These are phyloP conservation scores for Mortierella antarctica DNA, from an alignment of 192 early-diverging fungal species.

Conservation along the genomic window DNA sequence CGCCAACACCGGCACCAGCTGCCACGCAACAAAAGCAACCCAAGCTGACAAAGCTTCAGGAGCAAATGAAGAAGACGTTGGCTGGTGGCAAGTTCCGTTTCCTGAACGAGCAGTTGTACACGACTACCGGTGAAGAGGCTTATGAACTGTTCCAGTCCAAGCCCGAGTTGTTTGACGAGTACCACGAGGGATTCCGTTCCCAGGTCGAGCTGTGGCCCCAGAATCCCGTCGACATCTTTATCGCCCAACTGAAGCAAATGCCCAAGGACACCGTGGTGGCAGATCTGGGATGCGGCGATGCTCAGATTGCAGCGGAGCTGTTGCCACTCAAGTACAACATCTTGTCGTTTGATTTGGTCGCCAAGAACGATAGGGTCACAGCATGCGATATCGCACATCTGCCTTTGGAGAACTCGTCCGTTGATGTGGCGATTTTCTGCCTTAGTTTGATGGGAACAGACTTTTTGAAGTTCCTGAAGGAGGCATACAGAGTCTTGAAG, in stretches of 20 bases:
- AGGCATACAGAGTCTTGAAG: conserved; percentile 90
- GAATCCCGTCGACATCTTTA: conserved; percentile 92
- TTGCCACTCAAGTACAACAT: conserved; percentile 62
- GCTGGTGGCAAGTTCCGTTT: conserved; percentile 83
- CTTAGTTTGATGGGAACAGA: conserved; percentile 98
- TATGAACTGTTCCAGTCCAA: conserved; percentile 82
- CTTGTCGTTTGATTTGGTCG: conserved; percentile 91
- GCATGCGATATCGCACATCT: conserved; percentile 94
- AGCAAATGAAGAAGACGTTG: conserved; percentile 53
- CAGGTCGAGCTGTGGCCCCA: conserved; percentile 93
- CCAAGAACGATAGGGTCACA: conserved; percentile 80
- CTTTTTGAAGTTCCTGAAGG: conserved; percentile 89
- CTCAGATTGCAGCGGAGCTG: conserved; percentile 80
- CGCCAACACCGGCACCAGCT: conserved; percentile 4
- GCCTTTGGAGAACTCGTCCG: conserved; percentile 71
- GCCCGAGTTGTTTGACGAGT: conserved; percentile 93
- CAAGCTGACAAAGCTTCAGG: conserved; percentile 67
- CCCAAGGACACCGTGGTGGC: conserved; percentile 74
- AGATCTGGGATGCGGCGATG: conserved; percentile 98
- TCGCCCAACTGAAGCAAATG: conserved; percentile 67
- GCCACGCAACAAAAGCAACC: conserved; percentile 24
- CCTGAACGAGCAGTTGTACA: conserved; percentile 98
- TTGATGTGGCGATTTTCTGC: conserved; percentile 92
- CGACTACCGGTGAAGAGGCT: conserved; percentile 78
- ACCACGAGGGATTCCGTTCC: conserved; percentile 93